These are phyloP conservation scores for Cryomyces minteri DNA, from an alignment of 495 filamentous ascomycete genomes.

Conservation along the genomic window DNA sequence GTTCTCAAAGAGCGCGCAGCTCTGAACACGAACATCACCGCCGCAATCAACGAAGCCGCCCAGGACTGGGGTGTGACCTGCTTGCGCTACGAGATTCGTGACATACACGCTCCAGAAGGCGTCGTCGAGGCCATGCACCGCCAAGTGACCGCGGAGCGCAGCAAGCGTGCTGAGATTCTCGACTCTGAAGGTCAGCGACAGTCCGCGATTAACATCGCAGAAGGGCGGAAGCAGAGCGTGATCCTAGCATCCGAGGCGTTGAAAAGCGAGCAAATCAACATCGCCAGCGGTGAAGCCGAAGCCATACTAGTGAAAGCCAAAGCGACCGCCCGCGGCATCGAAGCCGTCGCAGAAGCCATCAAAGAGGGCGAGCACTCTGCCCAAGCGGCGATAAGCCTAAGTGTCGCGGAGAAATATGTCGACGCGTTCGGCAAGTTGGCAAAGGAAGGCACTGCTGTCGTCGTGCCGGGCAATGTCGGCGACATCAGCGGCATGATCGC, in stretches of 20 bases:
- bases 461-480: conserved; percentile 94
- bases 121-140: conserved; percentile 96
- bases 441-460: conserved; percentile 81
- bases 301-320: conserved; percentile 72
- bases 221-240: conserved; percentile 87
- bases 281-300: conserved; percentile 77
- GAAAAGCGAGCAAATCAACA: conserved; percentile 78
- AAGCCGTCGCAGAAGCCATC: conserved; percentile 62
- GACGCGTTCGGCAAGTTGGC: conserved; percentile 85
- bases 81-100: conserved; percentile 90
- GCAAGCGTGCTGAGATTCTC: conserved; percentile 91
- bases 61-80: conserved; percentile 93
- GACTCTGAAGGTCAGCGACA: conserved; percentile 93
- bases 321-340: conserved; percentile 77
- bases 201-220: conserved; percentile 94
- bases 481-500: conserved; percentile 96
- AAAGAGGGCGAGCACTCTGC: conserved; percentile 48
- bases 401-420: conserved; percentile 93
- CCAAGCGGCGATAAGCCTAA: conserved; percentile 64
- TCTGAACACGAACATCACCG: conserved; percentile 92
- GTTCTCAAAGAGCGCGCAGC: conserved; percentile 90
- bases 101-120: conserved; percentile 87
- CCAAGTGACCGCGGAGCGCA: conserved; percentile 89
- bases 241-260: conserved; percentile 93
- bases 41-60: conserved; percentile 94